phyloP scores from a whole-genome alignment of 2,329 filamentous ascomycete genomes.

The Plenodomus lindquistii region DNA sequence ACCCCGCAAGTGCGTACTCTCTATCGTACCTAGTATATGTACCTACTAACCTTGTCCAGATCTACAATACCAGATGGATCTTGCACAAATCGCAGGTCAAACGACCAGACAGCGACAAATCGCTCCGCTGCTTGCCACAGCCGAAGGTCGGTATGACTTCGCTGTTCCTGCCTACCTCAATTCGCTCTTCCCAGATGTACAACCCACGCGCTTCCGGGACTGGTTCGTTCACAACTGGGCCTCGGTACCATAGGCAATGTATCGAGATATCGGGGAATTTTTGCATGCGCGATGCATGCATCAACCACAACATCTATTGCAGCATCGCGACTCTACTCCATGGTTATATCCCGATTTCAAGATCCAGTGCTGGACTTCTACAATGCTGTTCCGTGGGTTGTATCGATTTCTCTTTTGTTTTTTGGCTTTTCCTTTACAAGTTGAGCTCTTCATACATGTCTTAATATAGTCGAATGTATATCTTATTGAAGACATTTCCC shows the following conservation, averaged over 20 bases:
- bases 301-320: too few species aligned
- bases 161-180: constrained; percentile 62
- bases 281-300: not conserved
- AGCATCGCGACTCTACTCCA: not conserved
- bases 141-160: constrained; percentile 70
- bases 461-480: too few species aligned
- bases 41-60: constrained; percentile 23
- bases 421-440: not conserved
- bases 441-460: not conserved
- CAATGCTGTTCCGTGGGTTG: too few species aligned
- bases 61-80: constrained; percentile 54
- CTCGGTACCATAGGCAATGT: constrained; percentile 29
- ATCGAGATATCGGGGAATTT: not conserved
- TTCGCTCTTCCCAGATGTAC: constrained; percentile 44
- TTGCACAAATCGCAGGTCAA: constrained; percentile 42
- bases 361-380: not conserved
- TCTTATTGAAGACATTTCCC: too few species aligned
- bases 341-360: not conserved
- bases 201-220: constrained; percentile 39
- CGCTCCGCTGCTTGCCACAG: constrained; percentile 68
- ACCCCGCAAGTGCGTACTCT: constrained; percentile 44
- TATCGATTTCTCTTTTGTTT: too few species aligned
- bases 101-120: constrained; percentile 48
- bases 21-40: not conserved
- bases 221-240: constrained; percentile 47